Evolutionary conservation across 2,329 filamentous ascomycete genomes (phyloP).

Genomic region (Parasarocladium wereldwijsianum): DNA sequence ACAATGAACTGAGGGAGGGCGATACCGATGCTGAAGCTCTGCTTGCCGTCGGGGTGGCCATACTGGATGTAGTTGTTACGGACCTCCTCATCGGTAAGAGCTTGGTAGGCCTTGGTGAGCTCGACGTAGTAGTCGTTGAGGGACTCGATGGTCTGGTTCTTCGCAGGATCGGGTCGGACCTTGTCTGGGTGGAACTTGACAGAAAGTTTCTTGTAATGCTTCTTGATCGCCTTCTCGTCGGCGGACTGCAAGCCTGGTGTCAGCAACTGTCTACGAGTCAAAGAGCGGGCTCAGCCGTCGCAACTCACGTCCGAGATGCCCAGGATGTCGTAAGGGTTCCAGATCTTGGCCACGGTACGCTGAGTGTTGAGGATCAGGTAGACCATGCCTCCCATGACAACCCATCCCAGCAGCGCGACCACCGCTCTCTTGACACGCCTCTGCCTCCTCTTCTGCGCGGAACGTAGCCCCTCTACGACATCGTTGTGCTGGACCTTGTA

Average conservation of each 20-base stretch:
- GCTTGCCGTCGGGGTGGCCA: conserved; percentile 94
- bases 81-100: conserved; percentile 90
- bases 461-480: conserved; percentile 67
- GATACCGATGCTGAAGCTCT: conserved; percentile 95
- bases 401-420: conserved; percentile 64
- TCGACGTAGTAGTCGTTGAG: conserved; percentile 88
- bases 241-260: conserved; percentile 47
- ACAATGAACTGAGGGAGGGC: conserved; percentile 87
- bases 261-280: neutral
- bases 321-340: conserved; percentile 94
- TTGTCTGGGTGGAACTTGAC: conserved; percentile 90
- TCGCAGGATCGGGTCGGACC: conserved; percentile 62
- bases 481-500: conserved; percentile 74
- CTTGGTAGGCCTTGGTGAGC: conserved; percentile 94
- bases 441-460: conserved; percentile 80
- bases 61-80: conserved; percentile 95
- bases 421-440: conserved; percentile 73
- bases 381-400: conserved; percentile 74
- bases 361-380: conserved; percentile 79
- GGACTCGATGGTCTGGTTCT: conserved; percentile 76
- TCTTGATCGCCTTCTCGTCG: conserved; percentile 83
- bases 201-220: conserved; percentile 75
- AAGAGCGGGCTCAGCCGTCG: neutral
- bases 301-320: conserved; percentile 60
- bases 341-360: conserved; percentile 58